A percentile compares a stretch with the other conserved stretches of the same genome.
Evolutionary conservation across 2,329 filamentous ascomycete genomes (phyloP).

Genomic region (Drechslerella stenobrocha): DNA sequence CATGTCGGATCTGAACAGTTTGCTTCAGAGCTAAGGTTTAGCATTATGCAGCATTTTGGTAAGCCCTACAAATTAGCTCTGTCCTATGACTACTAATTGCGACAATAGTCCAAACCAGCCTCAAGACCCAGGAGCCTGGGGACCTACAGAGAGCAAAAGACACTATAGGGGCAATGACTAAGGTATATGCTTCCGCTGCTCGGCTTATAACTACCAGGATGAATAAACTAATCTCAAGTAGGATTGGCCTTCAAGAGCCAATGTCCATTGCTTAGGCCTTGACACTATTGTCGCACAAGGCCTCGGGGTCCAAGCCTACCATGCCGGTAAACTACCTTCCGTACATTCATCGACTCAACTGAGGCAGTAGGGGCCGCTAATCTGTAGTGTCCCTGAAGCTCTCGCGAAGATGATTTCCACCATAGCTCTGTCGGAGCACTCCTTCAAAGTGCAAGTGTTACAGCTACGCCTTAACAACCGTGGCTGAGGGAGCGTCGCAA

Average conservation of each 20-base stretch:
- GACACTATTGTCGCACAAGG: conserved; percentile 36
- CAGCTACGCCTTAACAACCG: neutral
- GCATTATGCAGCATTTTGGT: conserved; percentile 66
- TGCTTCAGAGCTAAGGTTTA: conserved; percentile 67
- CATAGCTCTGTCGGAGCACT: conserved; percentile 29
- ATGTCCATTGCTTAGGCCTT: conserved; percentile 40
- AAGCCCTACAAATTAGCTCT: conserved; percentile 12
- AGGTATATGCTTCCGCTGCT: conserved; percentile 37
- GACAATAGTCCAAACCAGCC: conserved; percentile 62
- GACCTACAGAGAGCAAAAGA: conserved; percentile 60
- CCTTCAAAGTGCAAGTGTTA: conserved; percentile 41
- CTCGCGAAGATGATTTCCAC: conserved; percentile 39
- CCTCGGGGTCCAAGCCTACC: conserved; percentile 34
- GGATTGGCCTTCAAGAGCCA: conserved; percentile 40
- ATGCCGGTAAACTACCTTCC: conserved; percentile 20
- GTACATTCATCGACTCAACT: conserved; percentile 1
- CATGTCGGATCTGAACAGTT: conserved; percentile 64
- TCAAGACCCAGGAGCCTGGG: conserved; percentile 69
- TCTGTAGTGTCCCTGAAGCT: conserved; percentile 10
- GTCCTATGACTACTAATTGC: neutral
- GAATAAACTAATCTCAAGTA: conserved; percentile 54
- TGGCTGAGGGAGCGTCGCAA: neutral
- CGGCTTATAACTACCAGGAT: conserved; percentile 54
- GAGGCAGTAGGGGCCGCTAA: neutral
- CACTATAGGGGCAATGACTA: conserved; percentile 51